Percentiles rank a stretch among this genome's conserved stretches.
phyloP scores from a whole-genome alignment of 2,329 filamentous ascomycete genomes.

The Thermothelomyces thermophilus region DNA sequence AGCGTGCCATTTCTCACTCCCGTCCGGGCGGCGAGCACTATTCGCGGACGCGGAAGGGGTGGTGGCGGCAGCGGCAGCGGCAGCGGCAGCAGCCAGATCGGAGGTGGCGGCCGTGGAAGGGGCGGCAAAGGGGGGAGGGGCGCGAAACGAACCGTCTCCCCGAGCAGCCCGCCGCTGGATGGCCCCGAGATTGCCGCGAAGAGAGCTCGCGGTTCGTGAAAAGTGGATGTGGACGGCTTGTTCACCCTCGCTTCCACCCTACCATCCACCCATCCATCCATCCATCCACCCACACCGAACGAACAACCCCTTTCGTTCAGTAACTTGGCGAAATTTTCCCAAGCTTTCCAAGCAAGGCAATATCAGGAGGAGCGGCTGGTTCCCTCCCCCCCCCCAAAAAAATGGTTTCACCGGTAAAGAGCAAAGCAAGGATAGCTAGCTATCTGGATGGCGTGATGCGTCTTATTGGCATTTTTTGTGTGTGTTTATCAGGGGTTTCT shows the following conservation, averaged over 20 bases:
- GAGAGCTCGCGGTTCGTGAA: constrained; percentile 7
- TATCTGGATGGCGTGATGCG: too few relatives aligned
- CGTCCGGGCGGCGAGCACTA: constrained; percentile 15
- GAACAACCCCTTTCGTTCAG: too few relatives aligned
- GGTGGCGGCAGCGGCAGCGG: constrained; percentile 2
- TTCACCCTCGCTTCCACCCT: not conserved
- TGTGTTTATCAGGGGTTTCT: too few relatives aligned
- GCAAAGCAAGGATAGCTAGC: too few relatives aligned
- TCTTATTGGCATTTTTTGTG: too few relatives aligned
- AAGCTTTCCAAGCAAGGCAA: too few relatives aligned
- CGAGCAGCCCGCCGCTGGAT: not conserved
- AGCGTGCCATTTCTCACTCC: constrained; percentile 18
- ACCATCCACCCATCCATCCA: too few relatives aligned
- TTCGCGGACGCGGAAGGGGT: constrained; percentile 2
- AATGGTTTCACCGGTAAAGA: too few relatives aligned
- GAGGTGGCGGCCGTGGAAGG: constrained; percentile 4
- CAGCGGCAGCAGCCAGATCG: not conserved
- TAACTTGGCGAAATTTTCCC: too few relatives aligned
- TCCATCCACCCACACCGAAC: too few relatives aligned
- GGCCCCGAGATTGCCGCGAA: constrained; percentile 2
- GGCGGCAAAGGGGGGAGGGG: constrained; percentile 3
- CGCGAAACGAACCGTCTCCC: constrained; percentile 14
- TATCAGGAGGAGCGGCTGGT: too few relatives aligned
- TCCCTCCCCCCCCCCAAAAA: too few relatives aligned
- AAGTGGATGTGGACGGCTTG: not conserved